Evolutionary conservation across 352 stramenopile genomes (phyloP).

Genomic region (Globisporangium heterothallicum): DNA sequence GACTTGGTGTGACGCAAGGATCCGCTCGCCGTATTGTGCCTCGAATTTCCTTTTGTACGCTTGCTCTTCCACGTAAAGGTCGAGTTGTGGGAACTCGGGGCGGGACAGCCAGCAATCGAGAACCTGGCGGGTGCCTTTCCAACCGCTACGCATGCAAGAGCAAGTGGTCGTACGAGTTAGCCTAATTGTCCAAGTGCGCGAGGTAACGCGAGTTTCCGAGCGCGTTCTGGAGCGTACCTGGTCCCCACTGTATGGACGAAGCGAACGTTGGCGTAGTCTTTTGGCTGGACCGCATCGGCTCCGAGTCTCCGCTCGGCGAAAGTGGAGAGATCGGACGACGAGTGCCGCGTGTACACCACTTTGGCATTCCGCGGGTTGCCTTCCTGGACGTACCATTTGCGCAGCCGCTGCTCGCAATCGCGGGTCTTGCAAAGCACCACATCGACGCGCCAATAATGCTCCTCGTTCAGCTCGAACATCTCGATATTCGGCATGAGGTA

Average conservation of each 20-base stretch:
- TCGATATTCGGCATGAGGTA: constrained; percentile 55
- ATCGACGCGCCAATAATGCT: constrained; percentile 34
- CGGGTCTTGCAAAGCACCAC: constrained; percentile 45
- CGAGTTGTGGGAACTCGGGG: constrained; percentile 27
- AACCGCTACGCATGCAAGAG: constrained; percentile 19
- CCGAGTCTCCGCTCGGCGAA: constrained; percentile 22
- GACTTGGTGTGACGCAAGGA: constrained; percentile 18
- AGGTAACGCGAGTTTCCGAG: not conserved
- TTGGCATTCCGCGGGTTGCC: constrained; percentile 42
- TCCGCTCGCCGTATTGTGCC: constrained; percentile 8
- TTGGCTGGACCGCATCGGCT: constrained; percentile 14
- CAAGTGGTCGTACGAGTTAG: constrained; percentile 5
- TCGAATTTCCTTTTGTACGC: constrained; percentile 26
- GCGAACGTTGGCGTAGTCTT: constrained; percentile 29
- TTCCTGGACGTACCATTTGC: constrained; percentile 50
- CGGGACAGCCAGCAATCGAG: constrained; percentile 44
- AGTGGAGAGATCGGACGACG: constrained; percentile 40
- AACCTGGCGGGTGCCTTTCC: constrained; percentile 42
- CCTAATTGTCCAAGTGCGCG: not conserved
- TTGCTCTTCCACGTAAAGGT: constrained; percentile 34
- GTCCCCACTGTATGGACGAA: constrained; percentile 31
- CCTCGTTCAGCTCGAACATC: constrained; percentile 41
- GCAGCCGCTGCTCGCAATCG: constrained; percentile 33
- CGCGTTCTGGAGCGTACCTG: constrained; percentile 4
- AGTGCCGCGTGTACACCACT: constrained; percentile 59